These are phyloP conservation scores for Xerocomellus chrysenteron DNA, from an alignment of 768 basidiomycete genomes.

Conservation along the genomic window DNA sequence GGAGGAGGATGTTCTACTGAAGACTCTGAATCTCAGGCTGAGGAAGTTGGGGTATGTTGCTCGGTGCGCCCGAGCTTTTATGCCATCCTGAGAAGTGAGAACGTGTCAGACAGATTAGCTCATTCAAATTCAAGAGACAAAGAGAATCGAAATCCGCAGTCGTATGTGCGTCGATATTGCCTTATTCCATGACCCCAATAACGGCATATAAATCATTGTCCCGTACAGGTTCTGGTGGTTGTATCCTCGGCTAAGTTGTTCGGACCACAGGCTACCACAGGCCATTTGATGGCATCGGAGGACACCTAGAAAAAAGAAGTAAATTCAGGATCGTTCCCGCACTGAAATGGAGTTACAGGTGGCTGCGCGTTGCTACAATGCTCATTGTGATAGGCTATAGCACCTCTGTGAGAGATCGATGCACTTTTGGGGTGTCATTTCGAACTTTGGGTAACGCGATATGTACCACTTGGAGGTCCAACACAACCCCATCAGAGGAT, in stretches of 20 bases:
- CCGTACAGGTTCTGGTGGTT: not conserved
- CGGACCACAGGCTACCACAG: too few species aligned
- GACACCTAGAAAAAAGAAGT: too few species aligned
- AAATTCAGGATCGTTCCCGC: too few species aligned
- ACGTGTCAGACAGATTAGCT: not conserved
- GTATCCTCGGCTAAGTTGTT: too few species aligned
- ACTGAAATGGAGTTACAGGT: too few species aligned
- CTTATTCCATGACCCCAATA: not conserved
- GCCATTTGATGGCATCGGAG: too few species aligned
- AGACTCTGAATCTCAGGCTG: not conserved
- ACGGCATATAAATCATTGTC: not conserved
- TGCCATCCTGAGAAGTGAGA: not conserved
- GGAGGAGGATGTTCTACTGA: not conserved
- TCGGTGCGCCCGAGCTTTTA: constrained; percentile 2
- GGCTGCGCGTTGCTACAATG: too few species aligned
- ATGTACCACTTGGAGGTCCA: not conserved
- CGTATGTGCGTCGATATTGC: not conserved
- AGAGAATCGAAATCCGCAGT: constrained; percentile 8
- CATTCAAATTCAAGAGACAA: not conserved
- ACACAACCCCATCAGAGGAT: not conserved
- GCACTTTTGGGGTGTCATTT: not conserved
- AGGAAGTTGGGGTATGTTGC: not conserved
- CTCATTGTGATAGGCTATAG: too few species aligned
- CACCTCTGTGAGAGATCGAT: not conserved
- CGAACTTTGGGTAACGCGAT: not conserved